Evolutionary conservation across 2,329 filamentous ascomycete genomes (phyloP), one percentile per base, ranked within the genome.

Genomic region (Clarireedia hainanense): DNA sequence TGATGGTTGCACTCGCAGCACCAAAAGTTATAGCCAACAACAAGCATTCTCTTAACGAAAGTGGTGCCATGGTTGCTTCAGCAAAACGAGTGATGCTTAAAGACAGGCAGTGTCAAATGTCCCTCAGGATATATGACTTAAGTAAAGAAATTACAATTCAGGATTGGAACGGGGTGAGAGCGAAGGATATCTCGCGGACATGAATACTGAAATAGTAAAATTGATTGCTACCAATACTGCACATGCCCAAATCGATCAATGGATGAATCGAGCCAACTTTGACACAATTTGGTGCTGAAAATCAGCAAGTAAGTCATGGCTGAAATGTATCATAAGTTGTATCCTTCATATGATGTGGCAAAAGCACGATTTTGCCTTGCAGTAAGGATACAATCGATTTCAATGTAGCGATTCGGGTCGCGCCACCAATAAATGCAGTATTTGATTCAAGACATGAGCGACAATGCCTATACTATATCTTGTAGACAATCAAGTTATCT

Each of bases 1-100:
- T 54, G 45, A 54, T 54, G 43, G 24, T 54, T 54, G 51, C 51
- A 30, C 51, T 54, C 30, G 51, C 51, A 54, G 39, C 30, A 54
- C 43, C 51, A 49, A 54, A 49, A 6, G 34, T 54, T 17, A 43
- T 34, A 15, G 51, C 51, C 9, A 54, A 49, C 24, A 54, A 48
- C n/a, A 54, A 34, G 6, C 30, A 49, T 39, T 40, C 45, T 49
- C 24, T 49, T 47, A 54, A 49, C 34, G 51, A 54, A 48, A 17
- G 51, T 49, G 51, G 43, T 54, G 34, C 51, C 51, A 54, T 54
- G 34, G 23, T 54, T 54, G 34, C 51, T 49, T 54, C 27, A 49
- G 43, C 45, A 49, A 30, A 54, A 49, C 4, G 51, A 54, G 34
- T 49, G 51, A 54, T 54, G 43, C 51, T 54, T 54, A 26, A 54